Conservation (phyloP, 2,329 filamentous ascomycete species). For the Salinomyces thailandicus region DNA sequence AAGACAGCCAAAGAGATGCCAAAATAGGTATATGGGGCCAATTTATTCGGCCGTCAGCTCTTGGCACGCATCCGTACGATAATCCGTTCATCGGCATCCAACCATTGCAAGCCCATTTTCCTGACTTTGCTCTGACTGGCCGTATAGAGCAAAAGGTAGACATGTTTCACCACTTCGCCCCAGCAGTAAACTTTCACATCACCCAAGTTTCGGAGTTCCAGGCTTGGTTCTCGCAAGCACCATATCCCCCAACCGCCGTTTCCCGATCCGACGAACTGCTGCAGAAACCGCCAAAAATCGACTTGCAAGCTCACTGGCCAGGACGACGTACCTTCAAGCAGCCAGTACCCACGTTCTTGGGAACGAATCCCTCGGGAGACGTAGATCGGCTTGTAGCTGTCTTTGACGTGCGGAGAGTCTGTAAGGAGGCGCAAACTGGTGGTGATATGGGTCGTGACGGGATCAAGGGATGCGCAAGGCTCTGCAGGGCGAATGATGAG, state of each 20-base stretch:
- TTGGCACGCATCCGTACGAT: conserved; percentile 41
- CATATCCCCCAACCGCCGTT: conserved; percentile 58
- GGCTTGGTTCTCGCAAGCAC: conserved; percentile 32
- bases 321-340: conserved; percentile 42
- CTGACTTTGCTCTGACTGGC: conserved; percentile 56
- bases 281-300: conserved; percentile 53
- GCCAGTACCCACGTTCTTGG: conserved; percentile 72
- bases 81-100: conserved; percentile 49
- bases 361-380: conserved; percentile 40
- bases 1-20: too few relatives aligned
- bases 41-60: too few relatives aligned
- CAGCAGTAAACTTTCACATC: conserved; percentile 62
- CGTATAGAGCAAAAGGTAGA: conserved; percentile 65
- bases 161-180: conserved; percentile 60
- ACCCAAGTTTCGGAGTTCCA: conserved; percentile 5
- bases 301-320: conserved; percentile 45
- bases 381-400: conserved; percentile 25
- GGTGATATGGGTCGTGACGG: conserved; percentile 23
- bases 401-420: conserved; percentile 17
- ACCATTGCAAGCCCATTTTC: conserved; percentile 51
- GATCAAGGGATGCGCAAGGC: conserved; percentile 12
- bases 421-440: conserved; percentile 20
- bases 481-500: conserved; percentile 15
- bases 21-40: too few relatives aligned
- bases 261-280: conserved; percentile 48